Base-by-base conservation (phyloP, 345 rosid species). In the Populus alba region DNA sequence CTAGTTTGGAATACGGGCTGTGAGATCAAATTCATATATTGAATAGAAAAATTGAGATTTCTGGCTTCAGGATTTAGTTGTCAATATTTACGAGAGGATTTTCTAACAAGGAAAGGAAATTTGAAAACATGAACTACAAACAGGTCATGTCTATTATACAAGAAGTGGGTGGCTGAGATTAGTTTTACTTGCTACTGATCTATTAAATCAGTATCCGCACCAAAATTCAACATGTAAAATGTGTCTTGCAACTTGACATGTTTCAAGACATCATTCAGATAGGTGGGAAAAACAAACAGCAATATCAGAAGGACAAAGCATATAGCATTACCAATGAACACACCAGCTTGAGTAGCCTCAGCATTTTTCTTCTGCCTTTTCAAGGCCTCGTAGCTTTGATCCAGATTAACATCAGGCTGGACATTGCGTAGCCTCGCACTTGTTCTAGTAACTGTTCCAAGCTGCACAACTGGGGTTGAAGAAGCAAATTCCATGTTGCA, bases 351-450 rank as follows among this genome's bases (percentile, higher is more conserved):
- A 66, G 78, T 72, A 78, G 79, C 75, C 77, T 92, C 97, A 2
- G 47, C 57, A 45, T 68, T 86, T 87, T 94, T 97, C 89, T 92
- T 94, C 8, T 90, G 97, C 83, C 94, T 90, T 87, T 88, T 92
- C 77, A 91, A 80, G 71, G 92, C 92, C 74, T 91, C 97, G 33
- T 85, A 80, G 70, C 93, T 91, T 85, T 88, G 90, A 84, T 89
- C 97, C 68, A 85, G 77, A 88, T 90, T 87, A 85, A 90, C 87
- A 75, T 90, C 93, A 65, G 97, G 97, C 81, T 90, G 97, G 77
- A 92, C 92, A 84, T 97, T 91, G n/a, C 97, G 94, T 68, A 94
- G 91, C 10, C 99, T 91, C 16, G 98, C 99, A 89, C 98, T 96
- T 59, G 93, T 81, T 83, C 99, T 90, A 62, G 98, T 92, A 59